phyloP scores from a whole-genome alignment of 192 early-diverging fungal species.

The Hyaloraphidium curvatum region DNA sequence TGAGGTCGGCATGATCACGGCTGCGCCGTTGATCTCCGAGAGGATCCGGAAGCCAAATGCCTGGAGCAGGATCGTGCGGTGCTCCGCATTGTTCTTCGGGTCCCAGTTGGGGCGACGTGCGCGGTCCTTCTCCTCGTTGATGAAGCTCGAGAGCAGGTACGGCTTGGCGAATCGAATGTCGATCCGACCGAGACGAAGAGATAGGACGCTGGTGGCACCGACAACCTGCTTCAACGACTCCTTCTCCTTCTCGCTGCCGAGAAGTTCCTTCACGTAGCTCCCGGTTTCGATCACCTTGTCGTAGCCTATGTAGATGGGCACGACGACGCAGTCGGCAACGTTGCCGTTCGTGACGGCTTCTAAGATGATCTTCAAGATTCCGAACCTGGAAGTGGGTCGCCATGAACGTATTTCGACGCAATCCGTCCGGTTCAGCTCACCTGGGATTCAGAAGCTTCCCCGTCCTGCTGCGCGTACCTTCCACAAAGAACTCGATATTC shows the following conservation, averaged over 20 bases:
- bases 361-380: constrained; percentile 61
- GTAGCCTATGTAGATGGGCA: constrained; percentile 67
- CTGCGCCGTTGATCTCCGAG: constrained; percentile 40
- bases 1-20: constrained; percentile 70
- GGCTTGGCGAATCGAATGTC: constrained; percentile 63
- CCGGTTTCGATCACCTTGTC: constrained; percentile 46
- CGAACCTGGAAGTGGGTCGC: constrained; percentile 23
- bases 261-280: constrained; percentile 53
- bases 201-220: constrained; percentile 5
- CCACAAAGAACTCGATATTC: constrained; percentile 66
- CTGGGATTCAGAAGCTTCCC: constrained; percentile 61
- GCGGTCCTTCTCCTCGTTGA: constrained; percentile 26
- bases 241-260: constrained; percentile 61
- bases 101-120: constrained; percentile 16
- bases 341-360: constrained; percentile 42
- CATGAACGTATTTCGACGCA: not conserved
- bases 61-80: constrained; percentile 37
- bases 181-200: constrained; percentile 62
- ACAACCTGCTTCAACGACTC: constrained; percentile 46
- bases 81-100: constrained; percentile 12
- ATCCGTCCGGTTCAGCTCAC: not conserved
- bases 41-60: constrained; percentile 47
- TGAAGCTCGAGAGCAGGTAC: constrained; percentile 44
- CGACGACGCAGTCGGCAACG: constrained; percentile 46
- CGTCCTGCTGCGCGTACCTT: constrained; percentile 61